Evolutionary conservation across 805 yeast genomes (phyloP), one percentile per base, ranked within the genome.

Genomic region (Kregervanrija pseudodelftensis): DNA sequence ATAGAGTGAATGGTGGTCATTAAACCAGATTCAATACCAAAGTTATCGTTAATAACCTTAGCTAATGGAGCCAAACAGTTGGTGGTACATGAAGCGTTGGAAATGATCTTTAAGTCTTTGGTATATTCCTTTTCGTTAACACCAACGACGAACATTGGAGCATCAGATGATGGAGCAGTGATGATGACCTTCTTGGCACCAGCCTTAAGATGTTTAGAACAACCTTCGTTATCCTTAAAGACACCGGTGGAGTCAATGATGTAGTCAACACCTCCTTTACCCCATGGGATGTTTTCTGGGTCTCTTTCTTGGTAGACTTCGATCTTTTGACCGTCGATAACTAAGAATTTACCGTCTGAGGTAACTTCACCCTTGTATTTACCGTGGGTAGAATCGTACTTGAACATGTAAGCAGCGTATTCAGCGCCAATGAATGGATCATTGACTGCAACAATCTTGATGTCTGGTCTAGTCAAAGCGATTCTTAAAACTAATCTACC

Each of bases 1-100:
- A 86, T 84, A 66, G 96, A 85, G 80, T 88, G 96, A 56, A 88
- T 90, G 53, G 96, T 88, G 72, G 96, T 88, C 96, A 88, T 88
- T 65, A 88, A 77, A 72, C 95, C 96, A 70, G 86, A 88, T 65
- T 82, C 85, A 61, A 88, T 82, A 52, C 95, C 95, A 68, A 82
- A 88, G 61, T 69, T 72, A 69, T 88, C 95, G 76, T 88, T 77
- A 65, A 88, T 68, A 59, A 85, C 85, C 80, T 88, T 88, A 67
- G 95, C 95, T 63, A 88, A 77, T 65, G 96, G 96, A 58, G 96
- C 96, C 65, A 88, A 74, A 77, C 96, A 85, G 80, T 88, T 88
- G 66, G 96, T 88, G 68, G 96, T 88, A 79, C 96, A 88, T 42
- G 96, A 88, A 54, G 96, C 96, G 70, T 88, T 88, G 55, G 96